Percentiles rank a stretch among this genome's conserved stretches.
These are phyloP conservation scores for Galeopsis tetrahit DNA, from an alignment of 257 asterid genomes.

Conservation along the genomic window DNA sequence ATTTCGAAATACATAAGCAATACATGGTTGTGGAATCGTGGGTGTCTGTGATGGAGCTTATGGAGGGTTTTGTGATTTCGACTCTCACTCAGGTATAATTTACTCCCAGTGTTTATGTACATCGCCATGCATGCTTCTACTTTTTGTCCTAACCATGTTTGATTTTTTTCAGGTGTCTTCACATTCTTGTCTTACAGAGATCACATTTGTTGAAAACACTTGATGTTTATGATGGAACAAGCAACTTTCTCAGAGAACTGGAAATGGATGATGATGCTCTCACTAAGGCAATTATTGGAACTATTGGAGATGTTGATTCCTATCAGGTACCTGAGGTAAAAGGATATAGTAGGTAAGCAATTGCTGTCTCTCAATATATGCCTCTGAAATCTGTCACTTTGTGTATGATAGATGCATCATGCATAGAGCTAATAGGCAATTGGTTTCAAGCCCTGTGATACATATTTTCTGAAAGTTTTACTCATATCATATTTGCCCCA, in stretches of 20 bases:
- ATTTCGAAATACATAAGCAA: constrained; percentile 80
- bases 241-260: constrained; percentile 81
- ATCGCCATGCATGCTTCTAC: constrained; percentile 22
- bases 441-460: constrained; percentile 11
- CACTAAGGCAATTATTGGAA: constrained; percentile 95
- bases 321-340: constrained; percentile 98
- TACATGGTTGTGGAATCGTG: constrained; percentile 99
- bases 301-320: constrained; percentile 94
- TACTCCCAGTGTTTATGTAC: constrained; percentile 15
- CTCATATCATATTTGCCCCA: constrained; percentile 3
- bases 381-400: constrained; percentile 6
- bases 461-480: neutral
- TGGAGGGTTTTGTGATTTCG: constrained; percentile 98
- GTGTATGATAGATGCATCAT: neutral
- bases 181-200: constrained; percentile 94
- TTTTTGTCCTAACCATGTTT: constrained; percentile 20
- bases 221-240: constrained; percentile 87
- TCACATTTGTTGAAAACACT: constrained; percentile 92
- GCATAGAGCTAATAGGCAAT: neutral
- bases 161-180: constrained; percentile 75
- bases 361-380: constrained; percentile 15
- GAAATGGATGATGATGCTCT: constrained; percentile 91
- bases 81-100: constrained; percentile 83
- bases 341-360: constrained; percentile 88
- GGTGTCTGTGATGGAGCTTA: constrained; percentile 99